Conservation (phyloP, 441 rosid genomes). For the Daphne laureola region DNA sequence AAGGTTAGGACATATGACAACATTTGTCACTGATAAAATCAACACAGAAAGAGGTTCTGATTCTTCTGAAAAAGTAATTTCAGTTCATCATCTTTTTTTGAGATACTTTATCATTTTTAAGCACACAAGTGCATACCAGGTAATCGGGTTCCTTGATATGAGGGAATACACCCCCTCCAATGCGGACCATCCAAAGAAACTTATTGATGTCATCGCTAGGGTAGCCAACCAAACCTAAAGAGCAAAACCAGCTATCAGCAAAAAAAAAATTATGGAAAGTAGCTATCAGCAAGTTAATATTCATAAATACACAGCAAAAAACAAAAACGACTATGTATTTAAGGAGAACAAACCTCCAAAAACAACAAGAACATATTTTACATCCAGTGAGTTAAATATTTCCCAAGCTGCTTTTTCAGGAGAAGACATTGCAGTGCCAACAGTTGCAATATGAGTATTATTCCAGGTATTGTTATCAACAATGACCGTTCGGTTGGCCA, state of each 20-base stretch:
- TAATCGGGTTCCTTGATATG: conserved; percentile 99
- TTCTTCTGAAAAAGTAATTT: not conserved
- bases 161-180: conserved; percentile 98
- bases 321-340: conserved; percentile 9
- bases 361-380: conserved; percentile 95
- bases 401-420: conserved; percentile 99
- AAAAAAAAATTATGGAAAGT: too few species aligned
- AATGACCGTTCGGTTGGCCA: conserved; percentile 99
- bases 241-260: conserved; percentile 31
- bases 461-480: conserved; percentile 99
- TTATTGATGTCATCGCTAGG: conserved; percentile 98
- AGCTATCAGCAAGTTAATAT: conserved; percentile 24
- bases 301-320: not conserved
- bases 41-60: conserved; percentile 12
- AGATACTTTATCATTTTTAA: not conserved
- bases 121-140: conserved; percentile 40
- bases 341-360: conserved; percentile 77
- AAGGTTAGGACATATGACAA: conserved; percentile 6
- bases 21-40: not conserved
- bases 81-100: not conserved
- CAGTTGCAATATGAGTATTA: conserved; percentile 98
- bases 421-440: conserved; percentile 99
- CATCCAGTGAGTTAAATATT: conserved; percentile 91
- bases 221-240: conserved; percentile 90
- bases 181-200: conserved; percentile 99